Percentiles rank a stretch among this genome's conserved stretches.
phyloP scores from a whole-genome alignment of 2,329 filamentous ascomycete genomes.

The Cordyceps fumosorosea region DNA sequence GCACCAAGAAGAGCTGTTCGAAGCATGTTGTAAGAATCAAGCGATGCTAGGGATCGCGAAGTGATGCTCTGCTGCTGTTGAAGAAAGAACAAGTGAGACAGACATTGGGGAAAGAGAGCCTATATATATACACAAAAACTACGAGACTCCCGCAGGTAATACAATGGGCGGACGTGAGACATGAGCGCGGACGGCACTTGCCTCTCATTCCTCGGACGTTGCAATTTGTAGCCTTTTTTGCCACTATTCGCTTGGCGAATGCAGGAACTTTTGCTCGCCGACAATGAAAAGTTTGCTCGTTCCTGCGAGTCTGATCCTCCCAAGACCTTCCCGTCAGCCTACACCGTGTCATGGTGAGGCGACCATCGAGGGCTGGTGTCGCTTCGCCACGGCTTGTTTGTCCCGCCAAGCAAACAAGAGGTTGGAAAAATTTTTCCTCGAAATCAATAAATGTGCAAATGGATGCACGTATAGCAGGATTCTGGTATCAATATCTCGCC shows the following conservation, averaged over 20 bases:
- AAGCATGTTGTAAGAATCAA: background rate
- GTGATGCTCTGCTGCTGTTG: background rate
- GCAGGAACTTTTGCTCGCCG: background rate
- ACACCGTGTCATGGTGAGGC: background rate
- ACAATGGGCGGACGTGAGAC: background rate
- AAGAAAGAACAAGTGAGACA: background rate
- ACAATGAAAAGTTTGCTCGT: background rate
- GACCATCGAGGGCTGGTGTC: background rate
- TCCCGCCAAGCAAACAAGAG: conserved; percentile 5
- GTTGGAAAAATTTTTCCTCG: background rate
- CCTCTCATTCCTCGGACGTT: background rate
- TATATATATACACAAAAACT: background rate
- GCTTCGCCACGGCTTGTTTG: conserved; percentile 10
- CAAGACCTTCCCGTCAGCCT: background rate
- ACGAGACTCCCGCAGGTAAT: background rate
- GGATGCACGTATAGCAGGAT: background rate
- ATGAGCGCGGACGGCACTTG: background rate
- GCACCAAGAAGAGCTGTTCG: conserved; percentile 7
- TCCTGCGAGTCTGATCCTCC: background rate
- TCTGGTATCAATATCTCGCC: conserved; percentile 6
- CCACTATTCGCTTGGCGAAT: background rate
- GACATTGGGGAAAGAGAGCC: background rate
- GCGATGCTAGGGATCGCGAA: too few species aligned
- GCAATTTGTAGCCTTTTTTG: background rate
- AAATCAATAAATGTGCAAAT: background rate